These are phyloP conservation scores for Pezicula neosporulosa DNA, from an alignment of 2,329 filamentous ascomycete genomes.

Conservation along the genomic window DNA sequence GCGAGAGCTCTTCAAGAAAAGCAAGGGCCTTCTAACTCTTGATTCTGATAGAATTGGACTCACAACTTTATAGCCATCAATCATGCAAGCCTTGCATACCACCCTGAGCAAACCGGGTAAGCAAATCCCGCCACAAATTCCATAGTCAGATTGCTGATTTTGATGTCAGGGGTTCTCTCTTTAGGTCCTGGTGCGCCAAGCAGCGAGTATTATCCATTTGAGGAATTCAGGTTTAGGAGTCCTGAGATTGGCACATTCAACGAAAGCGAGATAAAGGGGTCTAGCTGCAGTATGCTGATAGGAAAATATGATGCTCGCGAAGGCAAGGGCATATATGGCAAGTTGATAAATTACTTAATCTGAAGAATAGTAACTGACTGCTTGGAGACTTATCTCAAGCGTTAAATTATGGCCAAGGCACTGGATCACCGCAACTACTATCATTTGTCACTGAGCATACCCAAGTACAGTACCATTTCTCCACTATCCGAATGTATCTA, in stretches of 20 bases:
- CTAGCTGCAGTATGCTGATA: slow-evolving; percentile 57
- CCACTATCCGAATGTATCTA: too few relatives aligned
- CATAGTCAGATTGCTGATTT: too few relatives aligned
- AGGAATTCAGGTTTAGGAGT: slow-evolving; percentile 69
- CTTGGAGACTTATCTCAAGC: slow-evolving; percentile 82
- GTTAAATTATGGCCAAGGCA: slow-evolving; percentile 86
- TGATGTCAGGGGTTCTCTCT: slow-evolving; percentile 80
- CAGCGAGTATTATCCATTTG: slow-evolving; percentile 85
- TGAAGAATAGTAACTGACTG: too few relatives aligned
- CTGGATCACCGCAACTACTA: slow-evolving; percentile 77
- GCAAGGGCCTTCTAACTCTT: too few relatives aligned
- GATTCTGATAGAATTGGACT: too few relatives aligned
- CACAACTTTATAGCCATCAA: too few relatives aligned
- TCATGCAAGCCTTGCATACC: too few relatives aligned
- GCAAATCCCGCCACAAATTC: too few relatives aligned
- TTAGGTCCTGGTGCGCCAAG: slow-evolving; percentile 87
- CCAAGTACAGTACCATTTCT: too few relatives aligned
- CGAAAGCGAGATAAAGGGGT: slow-evolving; percentile 56
- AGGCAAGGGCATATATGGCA: slow-evolving; percentile 48
- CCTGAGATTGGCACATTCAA: slow-evolving; percentile 65
- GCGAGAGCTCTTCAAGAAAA: too few relatives aligned
- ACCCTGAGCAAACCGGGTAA: too few relatives aligned
- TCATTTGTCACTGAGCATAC: slow-evolving; percentile 91
- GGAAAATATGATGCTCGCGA: slow-evolving; percentile 78
- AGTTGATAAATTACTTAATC: too few relatives aligned